Percentiles rank a stretch among this genome's conserved stretches.
phyloP scores from a whole-genome alignment of 768 basidiomycete species.

The Boletus patriciae region DNA sequence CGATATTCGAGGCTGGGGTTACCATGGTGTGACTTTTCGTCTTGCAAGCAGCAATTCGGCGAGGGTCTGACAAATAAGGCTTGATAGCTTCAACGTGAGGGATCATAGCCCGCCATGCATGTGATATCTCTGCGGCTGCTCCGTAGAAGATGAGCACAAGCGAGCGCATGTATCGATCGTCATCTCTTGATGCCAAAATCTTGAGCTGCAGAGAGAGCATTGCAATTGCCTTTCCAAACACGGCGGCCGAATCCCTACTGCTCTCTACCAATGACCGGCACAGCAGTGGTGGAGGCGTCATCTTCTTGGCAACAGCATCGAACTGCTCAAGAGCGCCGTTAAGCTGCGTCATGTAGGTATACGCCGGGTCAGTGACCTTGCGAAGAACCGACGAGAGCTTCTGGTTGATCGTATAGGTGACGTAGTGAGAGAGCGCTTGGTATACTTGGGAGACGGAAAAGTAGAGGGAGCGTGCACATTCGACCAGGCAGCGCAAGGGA shows the following conservation, averaged over 20 bases:
- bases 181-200: constrained; percentile 69
- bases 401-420: constrained; percentile 78
- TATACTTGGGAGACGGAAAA: constrained; percentile 92
- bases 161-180: constrained; percentile 85
- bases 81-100: constrained; percentile 71
- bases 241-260: constrained; percentile 79
- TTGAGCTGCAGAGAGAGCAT: constrained; percentile 81
- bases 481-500: constrained; percentile 67
- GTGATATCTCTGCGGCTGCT: constrained; percentile 82
- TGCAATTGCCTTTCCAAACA: constrained; percentile 85
- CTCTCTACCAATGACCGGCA: constrained; percentile 80
- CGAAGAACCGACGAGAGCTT: constrained; percentile 75
- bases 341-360: constrained; percentile 74
- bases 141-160: constrained; percentile 87
- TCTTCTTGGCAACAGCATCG: constrained; percentile 73
- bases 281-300: constrained; percentile 63
- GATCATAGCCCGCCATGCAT: constrained; percentile 77
- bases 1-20: constrained; percentile 26
- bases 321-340: constrained; percentile 91
- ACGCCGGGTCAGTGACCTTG: constrained; percentile 85
- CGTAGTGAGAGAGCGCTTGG: constrained; percentile 85
- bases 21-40: constrained; percentile 23
- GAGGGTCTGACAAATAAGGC: constrained; percentile 54
- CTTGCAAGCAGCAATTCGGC: constrained; percentile 37
- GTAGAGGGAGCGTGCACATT: constrained; percentile 88